Evolutionary conservation across 192 early-diverging fungal species (phyloP), one percentile per base, ranked within the genome.

Genomic region (Coemansia biformis): DNA sequence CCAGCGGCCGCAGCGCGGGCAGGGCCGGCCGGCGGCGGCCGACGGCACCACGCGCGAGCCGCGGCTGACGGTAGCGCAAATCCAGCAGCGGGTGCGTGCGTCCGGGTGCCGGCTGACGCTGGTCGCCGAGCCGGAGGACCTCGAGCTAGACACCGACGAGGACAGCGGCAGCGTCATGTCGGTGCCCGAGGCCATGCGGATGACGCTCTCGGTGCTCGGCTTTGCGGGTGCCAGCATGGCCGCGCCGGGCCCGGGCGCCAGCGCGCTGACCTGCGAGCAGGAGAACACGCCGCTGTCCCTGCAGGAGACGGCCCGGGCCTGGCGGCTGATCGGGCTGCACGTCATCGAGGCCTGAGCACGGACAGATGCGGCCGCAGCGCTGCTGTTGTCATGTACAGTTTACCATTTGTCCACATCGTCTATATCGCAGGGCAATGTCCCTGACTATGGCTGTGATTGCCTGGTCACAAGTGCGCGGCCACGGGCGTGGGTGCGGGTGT

Each of bases 131-230:
- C 60, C 56, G 0, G 60, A 56, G 13, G 68, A 71, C 8, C 23
- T 71, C 8, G 68, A 63, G 38, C 51, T 71, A 21, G 61, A 59
- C 37, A 48, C 60, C 7, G 68, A 71, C 52, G 68, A 71, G 43
- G 36, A 71, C 28, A 63, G 68, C 57, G 68, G 68, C 40, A 71
- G 68, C 33, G 52, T 71, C 30, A 63, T 59, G 22, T 51, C 68
- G 2, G 68, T 63, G 45, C 68, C 68, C 10, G 68, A 71, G 37
- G 61, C 64, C 17, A 54, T 71, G 60, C 68, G 68, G 4, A 71
- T 71, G 68, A 71, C 68, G 21, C 52, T 71, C 28, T 63, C 68
- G 8, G 68, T 71, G 48, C 68, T 71, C 5, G 68, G 68, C 34
- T 59, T 41, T 19, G 60, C 60, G 7, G 42, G 32, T 14, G 46